Percentiles rank a stretch among this genome's conserved stretches.
These are phyloP conservation scores for Ophiostoma perfectum DNA, from an alignment of 2,329 filamentous ascomycete species.

Conservation along the genomic window DNA sequence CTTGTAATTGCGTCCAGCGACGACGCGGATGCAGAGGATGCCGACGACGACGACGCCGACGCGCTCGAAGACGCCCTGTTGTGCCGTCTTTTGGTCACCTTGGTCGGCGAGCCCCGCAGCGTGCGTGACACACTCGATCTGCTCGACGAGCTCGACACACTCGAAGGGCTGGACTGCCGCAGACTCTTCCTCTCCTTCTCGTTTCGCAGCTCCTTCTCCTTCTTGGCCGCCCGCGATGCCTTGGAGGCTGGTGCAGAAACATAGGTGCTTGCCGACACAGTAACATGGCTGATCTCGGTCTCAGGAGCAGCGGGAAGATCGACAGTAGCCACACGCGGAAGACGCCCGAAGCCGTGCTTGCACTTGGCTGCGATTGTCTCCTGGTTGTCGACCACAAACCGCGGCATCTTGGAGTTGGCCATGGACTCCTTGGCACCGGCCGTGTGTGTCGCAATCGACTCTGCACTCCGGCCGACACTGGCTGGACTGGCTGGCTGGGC, in stretches of 20 bases:
- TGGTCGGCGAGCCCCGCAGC: neutral
- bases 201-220: neutral
- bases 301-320: neutral
- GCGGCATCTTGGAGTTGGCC: neutral
- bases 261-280: neutral
- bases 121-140: neutral
- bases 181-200: neutral
- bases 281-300: neutral
- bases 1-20: conserved; percentile 3
- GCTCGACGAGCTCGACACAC: neutral
- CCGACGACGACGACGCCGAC: neutral
- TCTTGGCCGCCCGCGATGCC: neutral
- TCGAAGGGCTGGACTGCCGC: neutral
- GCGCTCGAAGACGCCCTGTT: neutral
- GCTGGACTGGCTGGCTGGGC: neutral
- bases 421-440: neutral
- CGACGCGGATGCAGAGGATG: neutral
- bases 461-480: neutral
- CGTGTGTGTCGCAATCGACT: neutral
- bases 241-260: neutral
- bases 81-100: neutral
- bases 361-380: conserved; percentile 10
- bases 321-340: neutral
- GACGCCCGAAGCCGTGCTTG: neutral
- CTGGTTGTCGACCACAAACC: conserved; percentile 5